These are phyloP conservation scores for Penicillium oxalicum DNA, from an alignment of 2,329 filamentous ascomycete genomes.

Conservation along the genomic window DNA sequence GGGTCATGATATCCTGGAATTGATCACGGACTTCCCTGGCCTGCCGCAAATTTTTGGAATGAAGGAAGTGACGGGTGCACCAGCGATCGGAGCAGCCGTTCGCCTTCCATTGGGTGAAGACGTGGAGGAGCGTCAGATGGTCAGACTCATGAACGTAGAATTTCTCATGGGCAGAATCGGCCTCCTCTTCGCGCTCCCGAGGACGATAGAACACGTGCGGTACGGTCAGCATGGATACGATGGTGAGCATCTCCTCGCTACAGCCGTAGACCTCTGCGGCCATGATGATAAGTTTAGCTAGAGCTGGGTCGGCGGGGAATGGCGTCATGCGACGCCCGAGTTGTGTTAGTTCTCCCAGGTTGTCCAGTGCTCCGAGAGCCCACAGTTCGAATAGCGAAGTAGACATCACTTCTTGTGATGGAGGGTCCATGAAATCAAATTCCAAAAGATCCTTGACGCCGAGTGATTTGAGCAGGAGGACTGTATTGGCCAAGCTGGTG, in stretches of 20 bases:
- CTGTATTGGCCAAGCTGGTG: conserved; percentile 91
- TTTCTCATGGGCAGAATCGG: conserved; percentile 89
- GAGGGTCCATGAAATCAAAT: conserved; percentile 99
- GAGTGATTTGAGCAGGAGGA: conserved; percentile 86
- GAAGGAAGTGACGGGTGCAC: conserved; percentile 89
- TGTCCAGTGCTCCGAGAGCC: conserved; percentile 89
- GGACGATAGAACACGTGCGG: conserved; percentile 95
- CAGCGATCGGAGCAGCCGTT: conserved; percentile 87
- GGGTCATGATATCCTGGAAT: conserved; percentile 85
- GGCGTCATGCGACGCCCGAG: conserved; percentile 91
- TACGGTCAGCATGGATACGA: conserved; percentile 95
- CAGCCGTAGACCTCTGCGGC: conserved; percentile 84
- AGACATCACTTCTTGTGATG: conserved; percentile 93
- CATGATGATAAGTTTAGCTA: conserved; percentile 91
- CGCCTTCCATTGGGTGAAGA: conserved; percentile 90
- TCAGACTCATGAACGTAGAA: conserved; percentile 98
- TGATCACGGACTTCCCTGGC: conserved; percentile 94
- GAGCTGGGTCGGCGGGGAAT: conserved; percentile 94
- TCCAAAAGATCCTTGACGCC: conserved; percentile 91
- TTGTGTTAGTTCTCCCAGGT: conserved; percentile 82
- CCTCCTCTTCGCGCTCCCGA: conserved; percentile 94
- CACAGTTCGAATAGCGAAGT: conserved; percentile 97
- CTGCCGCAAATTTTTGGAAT: conserved; percentile 85
- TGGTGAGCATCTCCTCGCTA: conserved; percentile 96
- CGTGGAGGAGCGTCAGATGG: conserved; percentile 89